Evolutionary conservation across 352 stramenopile species (phyloP).

Genomic region (Phytophthora niederhauseri): DNA sequence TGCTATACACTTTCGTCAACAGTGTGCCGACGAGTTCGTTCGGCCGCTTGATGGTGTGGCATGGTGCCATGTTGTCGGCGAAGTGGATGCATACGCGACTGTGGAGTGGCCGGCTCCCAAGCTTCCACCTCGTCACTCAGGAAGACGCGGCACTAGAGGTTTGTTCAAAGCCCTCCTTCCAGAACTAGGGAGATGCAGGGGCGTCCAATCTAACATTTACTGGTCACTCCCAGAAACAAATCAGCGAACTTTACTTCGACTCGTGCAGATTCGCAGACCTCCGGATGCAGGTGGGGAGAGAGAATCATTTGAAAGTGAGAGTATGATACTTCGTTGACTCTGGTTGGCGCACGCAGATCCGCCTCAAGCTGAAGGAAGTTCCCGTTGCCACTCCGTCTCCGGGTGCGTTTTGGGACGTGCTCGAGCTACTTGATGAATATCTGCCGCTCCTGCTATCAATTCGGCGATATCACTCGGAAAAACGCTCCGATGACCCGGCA

Average conservation of each 20-base stretch:
- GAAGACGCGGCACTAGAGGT: constrained; percentile 44
- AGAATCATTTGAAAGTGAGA: background rate
- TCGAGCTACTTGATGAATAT: constrained; percentile 53
- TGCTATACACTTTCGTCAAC: background rate
- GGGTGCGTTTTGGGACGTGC: constrained; percentile 28
- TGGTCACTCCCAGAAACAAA: constrained; percentile 24
- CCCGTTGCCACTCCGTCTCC: constrained; percentile 38
- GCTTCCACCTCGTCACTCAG: constrained; percentile 39
- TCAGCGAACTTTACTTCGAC: constrained; percentile 45
- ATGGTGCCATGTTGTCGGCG: constrained; percentile 31
- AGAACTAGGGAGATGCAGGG: background rate
- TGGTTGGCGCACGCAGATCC: constrained; percentile 31
- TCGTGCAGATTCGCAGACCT: constrained; percentile 43
- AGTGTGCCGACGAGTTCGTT: background rate
- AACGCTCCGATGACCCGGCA: background rate
- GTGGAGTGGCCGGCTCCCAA: constrained; percentile 57
- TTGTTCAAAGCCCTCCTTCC: background rate
- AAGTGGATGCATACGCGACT: constrained; percentile 45
- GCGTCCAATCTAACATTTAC: background rate
- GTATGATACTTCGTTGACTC: background rate
- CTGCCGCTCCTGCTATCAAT: constrained; percentile 48
- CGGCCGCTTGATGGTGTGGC: background rate
- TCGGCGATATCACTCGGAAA: constrained; percentile 32
- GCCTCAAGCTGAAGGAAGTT: constrained; percentile 59
- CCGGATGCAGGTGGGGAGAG: constrained; percentile 39